Base-by-base conservation (phyloP, 805 yeast genomes). In the Maudiozyma serrabonitensis region DNA sequence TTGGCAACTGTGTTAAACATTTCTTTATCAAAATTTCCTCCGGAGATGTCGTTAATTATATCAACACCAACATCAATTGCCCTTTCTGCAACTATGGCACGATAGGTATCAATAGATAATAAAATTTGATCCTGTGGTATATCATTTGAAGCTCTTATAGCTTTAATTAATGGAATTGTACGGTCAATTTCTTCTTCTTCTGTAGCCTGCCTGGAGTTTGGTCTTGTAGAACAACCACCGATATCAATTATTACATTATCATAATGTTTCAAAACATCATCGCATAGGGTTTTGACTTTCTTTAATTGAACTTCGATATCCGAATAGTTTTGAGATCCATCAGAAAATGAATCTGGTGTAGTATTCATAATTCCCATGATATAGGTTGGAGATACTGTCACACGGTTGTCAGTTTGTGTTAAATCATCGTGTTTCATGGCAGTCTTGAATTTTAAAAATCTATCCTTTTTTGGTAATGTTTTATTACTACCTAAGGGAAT, bases 301-400 rank as follows among this genome's bases (percentile, higher is more conserved):
- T 57, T 59, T 26, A 82, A 60, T 1, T 81, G 72, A 11, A 67
- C 65, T 0, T 68, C 74, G 0, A 73, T 37, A 6, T 70, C 60
- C 1, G 70, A 58, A 40, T 46, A 53, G 16, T 51, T 34, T 16
- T 61, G 60, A 0, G 93, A 88, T 2, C 96, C 98, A 66, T 93
- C 99, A 42, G 95, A 86, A 63, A 93, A 93, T 1, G 96, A 89
- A 66, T 93, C 97, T 0, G 97, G 96, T 0, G 99, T 93, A 19
- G 84, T 75, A 59, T 93, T 93, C 54, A 93, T 67, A 45, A 93
- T 82, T 1, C 88, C 93, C 99, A 93, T 93, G 42, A 89, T 62
- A 46, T 74, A 67, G 0, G 97, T 87, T 1, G 66, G 58, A 0
- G 63, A 58, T 4, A 55, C 46, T 1, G 59, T 55, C 6, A 34